Evolutionary conservation across 106 monocot genomes (phyloP).

Genomic region (Acorus gramineus): DNA sequence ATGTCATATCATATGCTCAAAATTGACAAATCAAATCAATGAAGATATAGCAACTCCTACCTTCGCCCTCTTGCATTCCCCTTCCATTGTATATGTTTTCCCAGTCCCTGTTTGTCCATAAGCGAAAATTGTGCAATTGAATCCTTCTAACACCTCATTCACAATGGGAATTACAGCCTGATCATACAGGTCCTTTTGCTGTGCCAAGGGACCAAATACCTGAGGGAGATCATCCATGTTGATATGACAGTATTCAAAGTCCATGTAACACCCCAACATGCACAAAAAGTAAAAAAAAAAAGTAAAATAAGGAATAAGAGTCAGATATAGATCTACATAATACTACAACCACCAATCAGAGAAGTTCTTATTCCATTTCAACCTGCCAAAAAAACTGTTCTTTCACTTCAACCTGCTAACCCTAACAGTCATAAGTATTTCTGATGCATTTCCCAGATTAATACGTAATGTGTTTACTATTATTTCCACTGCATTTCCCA

Average conservation of each 20-base stretch:
- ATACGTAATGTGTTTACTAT: no score
- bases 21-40: no score
- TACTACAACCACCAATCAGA: neutral
- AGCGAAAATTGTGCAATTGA: slow-evolving; percentile 98
- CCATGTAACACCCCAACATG: no score
- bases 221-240: slow-evolving; percentile 6
- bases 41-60: slow-evolving; percentile 14
- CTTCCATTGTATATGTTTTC: slow-evolving; percentile 99
- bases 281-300: no score
- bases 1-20: no score
- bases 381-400: no score
- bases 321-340: neutral
- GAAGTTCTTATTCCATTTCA: neutral
- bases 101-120: slow-evolving; percentile 99
- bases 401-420: no score
- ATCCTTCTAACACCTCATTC: slow-evolving; percentile 94
- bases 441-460: no score
- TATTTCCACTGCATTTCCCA: no score
- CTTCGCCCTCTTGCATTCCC: slow-evolving; percentile 76
- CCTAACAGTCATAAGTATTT: no score
- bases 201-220: slow-evolving; percentile 90
- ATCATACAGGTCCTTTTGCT: slow-evolving; percentile 79
- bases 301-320: neutral
- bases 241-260: no score
- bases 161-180: slow-evolving; percentile 99